Percentiles rank a stretch among this genome's conserved stretches.
Conservation (phyloP, 2,329 filamentous ascomycete genomes). For the Colletotrichum truncatum region DNA sequence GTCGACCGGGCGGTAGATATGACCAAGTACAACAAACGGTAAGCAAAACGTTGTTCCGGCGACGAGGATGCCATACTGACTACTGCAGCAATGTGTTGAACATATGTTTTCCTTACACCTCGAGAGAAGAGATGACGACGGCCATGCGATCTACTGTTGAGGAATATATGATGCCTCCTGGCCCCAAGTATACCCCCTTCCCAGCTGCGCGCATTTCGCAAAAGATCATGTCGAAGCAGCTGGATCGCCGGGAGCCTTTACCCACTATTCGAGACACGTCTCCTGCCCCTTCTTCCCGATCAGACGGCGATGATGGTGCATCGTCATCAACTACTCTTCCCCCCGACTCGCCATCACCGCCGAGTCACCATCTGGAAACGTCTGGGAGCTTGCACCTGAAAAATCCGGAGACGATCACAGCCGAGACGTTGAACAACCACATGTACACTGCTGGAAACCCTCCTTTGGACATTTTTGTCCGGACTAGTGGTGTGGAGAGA, state of each 20-base stretch:
- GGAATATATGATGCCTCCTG: conserved; percentile 81
- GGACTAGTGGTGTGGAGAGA: conserved; percentile 91
- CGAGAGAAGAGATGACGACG: conserved; percentile 91
- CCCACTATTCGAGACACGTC: conserved; percentile 60
- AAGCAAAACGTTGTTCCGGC: conserved; percentile 32
- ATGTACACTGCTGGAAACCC: conserved; percentile 89
- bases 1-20: conserved; percentile 87
- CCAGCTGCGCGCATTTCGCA: conserved; percentile 88
- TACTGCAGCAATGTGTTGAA: conserved; percentile 71
- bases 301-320: conserved; percentile 57
- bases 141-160: conserved; percentile 88
- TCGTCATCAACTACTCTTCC: conserved; percentile 70
- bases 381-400: conserved; percentile 18
- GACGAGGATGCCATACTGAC: conserved; percentile 27
- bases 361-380: conserved; percentile 30
- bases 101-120: conserved; percentile 98
- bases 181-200: conserved; percentile 75
- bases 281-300: conserved; percentile 54
- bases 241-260: conserved; percentile 54
- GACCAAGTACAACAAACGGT: conserved; percentile 88
- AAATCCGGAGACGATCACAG: conserved; percentile 88
- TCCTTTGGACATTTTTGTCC: conserved; percentile 88
- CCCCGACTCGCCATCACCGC: conserved; percentile 60
- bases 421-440: conserved; percentile 82
- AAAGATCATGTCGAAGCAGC: conserved; percentile 79